phyloP scores from a whole-genome alignment of 768 basidiomycete species.

The Mycena kentingensis region DNA sequence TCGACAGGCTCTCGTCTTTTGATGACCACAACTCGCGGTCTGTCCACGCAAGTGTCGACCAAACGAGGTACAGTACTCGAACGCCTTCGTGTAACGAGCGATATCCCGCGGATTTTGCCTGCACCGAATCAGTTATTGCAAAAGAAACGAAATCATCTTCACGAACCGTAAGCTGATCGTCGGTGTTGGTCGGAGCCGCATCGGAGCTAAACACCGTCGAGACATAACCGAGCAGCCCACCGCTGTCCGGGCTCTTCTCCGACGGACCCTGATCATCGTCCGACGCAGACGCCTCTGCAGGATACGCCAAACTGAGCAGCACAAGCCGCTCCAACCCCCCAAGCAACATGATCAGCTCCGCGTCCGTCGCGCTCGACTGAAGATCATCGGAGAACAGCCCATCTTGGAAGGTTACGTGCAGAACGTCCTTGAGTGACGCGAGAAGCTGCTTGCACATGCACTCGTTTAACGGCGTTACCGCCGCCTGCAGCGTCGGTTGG shows the following conservation, averaged over 20 bases:
- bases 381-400: slow-evolving; percentile 44
- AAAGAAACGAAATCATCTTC: slow-evolving; percentile 27
- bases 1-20: slow-evolving; percentile 65
- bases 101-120: slow-evolving; percentile 77
- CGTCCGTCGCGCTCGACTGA: slow-evolving; percentile 63
- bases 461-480: slow-evolving; percentile 75
- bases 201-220: slow-evolving; percentile 89
- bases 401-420: slow-evolving; percentile 41
- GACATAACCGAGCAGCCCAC: slow-evolving; percentile 84
- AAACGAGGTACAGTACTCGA: slow-evolving; percentile 73
- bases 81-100: slow-evolving; percentile 80
- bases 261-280: slow-evolving; percentile 57
- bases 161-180: slow-evolving; percentile 66
- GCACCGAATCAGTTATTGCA: slow-evolving; percentile 7
- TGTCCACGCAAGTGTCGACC: slow-evolving; percentile 62
- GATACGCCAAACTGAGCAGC: slow-evolving; percentile 66
- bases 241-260: slow-evolving; percentile 59
- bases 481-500: slow-evolving; percentile 64
- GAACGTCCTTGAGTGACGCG: slow-evolving; percentile 54
- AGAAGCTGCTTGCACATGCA: slow-evolving; percentile 75
- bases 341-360: slow-evolving; percentile 82
- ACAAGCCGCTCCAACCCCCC: slow-evolving; percentile 84
- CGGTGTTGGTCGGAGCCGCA: slow-evolving; percentile 42
- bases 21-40: slow-evolving; percentile 48
- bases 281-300: slow-evolving; percentile 45